Conservation (phyloP, 768 basidiomycete species). For the Suillus americanus region DNA sequence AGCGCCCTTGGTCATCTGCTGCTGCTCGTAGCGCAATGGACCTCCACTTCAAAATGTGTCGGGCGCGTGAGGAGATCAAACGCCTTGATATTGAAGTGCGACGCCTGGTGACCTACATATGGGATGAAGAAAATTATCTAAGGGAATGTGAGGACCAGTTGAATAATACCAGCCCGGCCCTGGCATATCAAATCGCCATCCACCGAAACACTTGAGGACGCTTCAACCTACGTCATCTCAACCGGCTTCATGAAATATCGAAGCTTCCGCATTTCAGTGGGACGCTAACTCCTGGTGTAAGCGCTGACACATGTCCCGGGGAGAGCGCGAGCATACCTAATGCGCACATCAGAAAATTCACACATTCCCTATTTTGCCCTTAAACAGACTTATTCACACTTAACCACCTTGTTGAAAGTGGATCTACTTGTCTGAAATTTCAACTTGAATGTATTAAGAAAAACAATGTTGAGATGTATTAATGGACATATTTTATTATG, state of each 20-base stretch:
- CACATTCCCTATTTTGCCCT: too few relatives aligned
- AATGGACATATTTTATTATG: too few relatives aligned
- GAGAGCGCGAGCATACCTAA: too few relatives aligned
- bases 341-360: too few relatives aligned
- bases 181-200: slow-evolving; percentile 14
- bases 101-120: slow-evolving; percentile 20
- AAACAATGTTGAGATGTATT: too few relatives aligned
- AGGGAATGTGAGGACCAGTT: slow-evolving; percentile 6
- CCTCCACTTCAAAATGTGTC: slow-evolving; percentile 18
- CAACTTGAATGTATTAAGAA: too few relatives aligned
- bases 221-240: slow-evolving; percentile 12
- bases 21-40: slow-evolving; percentile 16
- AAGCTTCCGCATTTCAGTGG: slow-evolving; percentile 13
- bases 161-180: not conserved
- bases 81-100: slow-evolving; percentile 24
- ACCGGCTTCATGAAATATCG: slow-evolving; percentile 11
- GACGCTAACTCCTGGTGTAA: slow-evolving; percentile 5
- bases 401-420: too few relatives aligned
- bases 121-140: slow-evolving; percentile 13
- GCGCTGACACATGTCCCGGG: too few relatives aligned
- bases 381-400: too few relatives aligned
- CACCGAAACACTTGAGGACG: slow-evolving; percentile 9
- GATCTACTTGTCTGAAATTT: too few relatives aligned
- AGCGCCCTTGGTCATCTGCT: slow-evolving; percentile 18
- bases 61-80: slow-evolving; percentile 22